Base-by-base conservation (phyloP, 306 rosid species). In the Fragaria vesca region DNA sequence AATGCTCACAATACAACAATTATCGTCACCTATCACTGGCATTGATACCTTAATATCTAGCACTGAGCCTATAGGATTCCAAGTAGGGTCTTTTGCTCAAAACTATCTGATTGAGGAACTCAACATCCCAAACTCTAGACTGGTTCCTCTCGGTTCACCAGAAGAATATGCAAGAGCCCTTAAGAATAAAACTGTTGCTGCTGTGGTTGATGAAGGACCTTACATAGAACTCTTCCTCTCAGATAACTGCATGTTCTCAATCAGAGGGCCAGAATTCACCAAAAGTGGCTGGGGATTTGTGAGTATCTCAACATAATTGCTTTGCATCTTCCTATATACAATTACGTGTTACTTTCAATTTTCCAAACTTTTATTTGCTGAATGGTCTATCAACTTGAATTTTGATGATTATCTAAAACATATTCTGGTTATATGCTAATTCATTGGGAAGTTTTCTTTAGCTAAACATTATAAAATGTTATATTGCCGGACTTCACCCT, bases 261-360 rank as follows among this genome's bases (percentile, higher is more conserved):
- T 83, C 12, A 58, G 81, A 63, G 89, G 91, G 52, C 79, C 67
- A 43, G 81, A 62, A 13, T 88, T 88, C 84, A 88, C 91, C 66
- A 85, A 77, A 83, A 81, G 86, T 71, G 89, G 87, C 4, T 85
- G 87, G 91, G 91, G 91, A 79, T 88, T 88, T 78, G 91, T 88
- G 54, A 88, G 91, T 79, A 78, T 38, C 10, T 76, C 46, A 42
- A 75, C 60, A n/a, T 7, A 16, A 32, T 46, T 30, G 61, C 12
- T 20, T 30, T 28, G 9, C 42, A 12, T 62, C 20, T 62, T 60
- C 16, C 12, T 60, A 60, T 24, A 9, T 60, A 24, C 4, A 3
- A 21, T 55, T 55, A n/a, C 30, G n/a, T n/a, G 4, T 47, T 6
- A 7, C 62, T 6, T 6, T n/a, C 3, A 21, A 2, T 58, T 24